These are phyloP conservation scores for Coprinellus aureogranulatus DNA, from an alignment of 768 basidiomycete genomes.

Conservation along the genomic window DNA sequence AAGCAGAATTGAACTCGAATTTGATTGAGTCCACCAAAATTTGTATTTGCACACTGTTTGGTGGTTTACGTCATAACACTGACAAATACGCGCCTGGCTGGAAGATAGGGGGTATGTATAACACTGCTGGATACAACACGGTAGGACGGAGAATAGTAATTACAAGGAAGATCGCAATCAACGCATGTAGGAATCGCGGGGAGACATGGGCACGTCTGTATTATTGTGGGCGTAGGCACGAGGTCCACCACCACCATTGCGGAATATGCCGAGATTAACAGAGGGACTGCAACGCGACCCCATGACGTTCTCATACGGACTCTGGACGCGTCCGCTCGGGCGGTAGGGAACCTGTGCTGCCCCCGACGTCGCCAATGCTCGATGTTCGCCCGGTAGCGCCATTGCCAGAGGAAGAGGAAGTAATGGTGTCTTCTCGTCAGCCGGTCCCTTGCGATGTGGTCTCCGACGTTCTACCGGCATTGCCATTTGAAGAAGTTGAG, in stretches of 20 bases:
- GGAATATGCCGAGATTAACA: slow-evolving; percentile 15
- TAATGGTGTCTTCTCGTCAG: no score
- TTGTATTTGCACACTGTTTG: background rate
- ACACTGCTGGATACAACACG: no score
- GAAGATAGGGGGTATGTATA: no score
- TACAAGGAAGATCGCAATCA: background rate
- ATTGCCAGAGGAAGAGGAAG: no score
- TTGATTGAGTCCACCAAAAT: background rate
- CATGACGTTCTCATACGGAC: slow-evolving; percentile 16
- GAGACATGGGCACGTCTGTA: slow-evolving; percentile 15
- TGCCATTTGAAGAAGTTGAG: no score
- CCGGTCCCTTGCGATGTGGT: no score
- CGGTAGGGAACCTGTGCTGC: slow-evolving; percentile 16
- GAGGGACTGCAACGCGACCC: slow-evolving; percentile 18
- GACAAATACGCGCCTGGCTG: background rate
- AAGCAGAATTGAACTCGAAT: background rate
- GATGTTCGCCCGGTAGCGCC: no score
- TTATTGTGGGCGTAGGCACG: slow-evolving; percentile 19
- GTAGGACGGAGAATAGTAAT: background rate
- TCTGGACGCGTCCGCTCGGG: slow-evolving; percentile 26
- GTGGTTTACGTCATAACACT: background rate
- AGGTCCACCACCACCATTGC: slow-evolving; percentile 15
- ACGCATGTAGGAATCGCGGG: background rate
- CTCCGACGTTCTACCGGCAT: no score
- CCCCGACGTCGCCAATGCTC: no score